Base-by-base conservation (phyloP, 1,284 basidiomycete genomes). In the Psilocybe mexicana region DNA sequence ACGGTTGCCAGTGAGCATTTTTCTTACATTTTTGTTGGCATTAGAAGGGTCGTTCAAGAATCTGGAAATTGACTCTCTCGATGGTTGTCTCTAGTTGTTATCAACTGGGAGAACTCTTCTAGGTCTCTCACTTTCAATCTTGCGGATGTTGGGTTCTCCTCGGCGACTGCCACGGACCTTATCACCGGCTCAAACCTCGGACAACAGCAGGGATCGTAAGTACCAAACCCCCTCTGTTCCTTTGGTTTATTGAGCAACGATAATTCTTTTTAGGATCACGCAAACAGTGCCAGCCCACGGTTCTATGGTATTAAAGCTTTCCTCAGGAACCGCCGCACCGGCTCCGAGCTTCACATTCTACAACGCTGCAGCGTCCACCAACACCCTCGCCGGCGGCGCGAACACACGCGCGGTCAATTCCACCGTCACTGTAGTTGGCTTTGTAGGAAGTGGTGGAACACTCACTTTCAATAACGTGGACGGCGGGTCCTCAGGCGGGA, bases 381-480 rank as follows among this genome's bases (percentile, higher is more conserved):
- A 70, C 55, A 72, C 72, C 2, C 70, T 80, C 11, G 64, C 70
- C 6, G 78, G 78, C 42, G 77, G 76, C 18, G 79, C 79, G 12
- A 64, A 60, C 5, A 67, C 72, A 3, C 74, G 76, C 42, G 65
- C 68, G 0, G 77, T 80, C 43, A 78, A 75, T 55, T 64, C 68
- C 12, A 71, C 71, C 1, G 65, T 74, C 46, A 74, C 74, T 5
- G 74, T 79, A 23, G 78, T 80, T 14, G 79, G 78, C 1, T 75
- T 71, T 58, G 65, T 80, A 28, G 79, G 79, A 3, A 70, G 76
- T 12, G 77, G 77, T 6, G 78, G 78, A 6, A 78, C 70, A 2
- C 66, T 80, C 35, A 79, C 76, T 18, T 68, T 81, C 59, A 74
- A 72, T 43, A 66, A 69, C 48, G 69, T 81, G 58, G 74, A 79